A percentile compares a stretch with the other conserved stretches of the same genome.
phyloP scores from a whole-genome alignment of 2,329 filamentous ascomycete species.

The Ophiostoma triangulosporum region DNA sequence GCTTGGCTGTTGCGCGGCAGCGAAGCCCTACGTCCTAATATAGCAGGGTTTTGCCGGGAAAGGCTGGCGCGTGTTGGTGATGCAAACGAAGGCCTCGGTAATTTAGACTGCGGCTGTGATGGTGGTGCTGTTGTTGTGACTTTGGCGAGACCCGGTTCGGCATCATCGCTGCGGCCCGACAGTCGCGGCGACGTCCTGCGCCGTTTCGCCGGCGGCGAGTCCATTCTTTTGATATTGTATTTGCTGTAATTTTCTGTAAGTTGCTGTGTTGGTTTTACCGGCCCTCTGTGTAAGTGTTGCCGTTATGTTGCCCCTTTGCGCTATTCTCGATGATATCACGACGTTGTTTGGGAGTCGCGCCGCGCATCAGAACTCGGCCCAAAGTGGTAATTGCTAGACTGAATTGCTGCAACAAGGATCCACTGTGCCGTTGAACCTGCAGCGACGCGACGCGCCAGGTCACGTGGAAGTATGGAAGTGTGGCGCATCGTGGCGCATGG shows the following conservation, averaged over 20 bases:
- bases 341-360: background rate
- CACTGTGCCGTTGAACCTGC: background rate
- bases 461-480: background rate
- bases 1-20: conserved; percentile 13
- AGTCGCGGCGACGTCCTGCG: conserved; percentile 47
- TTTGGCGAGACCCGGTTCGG: conserved; percentile 1
- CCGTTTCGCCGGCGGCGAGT: conserved; percentile 46
- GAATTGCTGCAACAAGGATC: background rate
- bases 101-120: conserved; percentile 8
- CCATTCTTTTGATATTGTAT: conserved; percentile 2
- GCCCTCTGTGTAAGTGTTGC: background rate
- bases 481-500: background rate
- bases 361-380: background rate
- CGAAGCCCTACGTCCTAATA: conserved; percentile 28
- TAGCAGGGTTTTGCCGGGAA: conserved; percentile 45
- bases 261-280: too few species aligned
- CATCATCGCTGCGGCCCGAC: conserved; percentile 21
- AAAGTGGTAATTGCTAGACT: background rate
- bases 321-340: background rate
- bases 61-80: conserved; percentile 55
- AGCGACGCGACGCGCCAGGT: background rate
- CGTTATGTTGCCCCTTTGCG: background rate
- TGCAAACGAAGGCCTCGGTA: conserved; percentile 42
- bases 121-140: conserved; percentile 2
- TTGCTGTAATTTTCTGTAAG: background rate